Evolutionary conservation across 495 filamentous ascomycete species (phyloP).

Genomic region (Aspergillus saccharolyticus): DNA sequence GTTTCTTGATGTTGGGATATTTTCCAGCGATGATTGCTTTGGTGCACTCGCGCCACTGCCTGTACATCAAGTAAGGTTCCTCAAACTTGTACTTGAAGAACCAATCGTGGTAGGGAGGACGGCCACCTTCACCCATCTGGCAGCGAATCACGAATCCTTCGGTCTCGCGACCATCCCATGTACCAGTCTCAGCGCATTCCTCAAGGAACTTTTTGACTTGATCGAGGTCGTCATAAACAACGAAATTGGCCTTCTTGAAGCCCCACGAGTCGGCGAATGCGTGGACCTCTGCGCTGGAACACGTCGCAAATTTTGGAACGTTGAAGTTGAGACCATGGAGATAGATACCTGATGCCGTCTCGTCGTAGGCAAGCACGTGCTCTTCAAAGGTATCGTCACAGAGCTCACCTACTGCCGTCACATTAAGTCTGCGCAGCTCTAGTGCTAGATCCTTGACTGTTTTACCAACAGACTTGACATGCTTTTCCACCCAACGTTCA

Average conservation of each 20-base stretch:
- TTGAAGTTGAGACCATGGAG: slow-evolving; percentile 96
- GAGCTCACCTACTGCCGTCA: slow-evolving; percentile 90
- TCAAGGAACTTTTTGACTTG: slow-evolving; percentile 77
- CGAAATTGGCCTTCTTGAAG: slow-evolving; percentile 80
- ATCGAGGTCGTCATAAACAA: slow-evolving; percentile 68
- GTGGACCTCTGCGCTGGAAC: slow-evolving; percentile 71
- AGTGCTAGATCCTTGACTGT: slow-evolving; percentile 69
- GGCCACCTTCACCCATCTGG: slow-evolving; percentile 52
- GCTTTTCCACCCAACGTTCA: slow-evolving; percentile 78
- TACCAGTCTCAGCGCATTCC: slow-evolving; percentile 73
- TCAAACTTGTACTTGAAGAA: slow-evolving; percentile 99
- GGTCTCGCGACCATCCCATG: slow-evolving; percentile 84
- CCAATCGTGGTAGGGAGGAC: slow-evolving; percentile 68
- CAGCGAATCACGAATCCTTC: slow-evolving; percentile 97
- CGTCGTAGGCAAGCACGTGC: slow-evolving; percentile 86
- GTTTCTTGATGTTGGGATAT: slow-evolving; percentile 74
- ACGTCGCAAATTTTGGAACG: slow-evolving; percentile 80
- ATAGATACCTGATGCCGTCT: slow-evolving; percentile 84
- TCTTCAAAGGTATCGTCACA: slow-evolving; percentile 97
- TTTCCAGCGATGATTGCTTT: slow-evolving; percentile 79
- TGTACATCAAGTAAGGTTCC: slow-evolving; percentile 96
- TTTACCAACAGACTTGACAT: slow-evolving; percentile 69
- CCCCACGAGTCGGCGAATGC: slow-evolving; percentile 90
- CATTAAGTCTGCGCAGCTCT: slow-evolving; percentile 73
- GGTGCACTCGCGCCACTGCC: slow-evolving; percentile 96